A percentile compares a stretch with the other conserved stretches of the same genome.
Evolutionary conservation across 805 yeast genomes (phyloP).

Genomic region (Candida namnaoensis): DNA sequence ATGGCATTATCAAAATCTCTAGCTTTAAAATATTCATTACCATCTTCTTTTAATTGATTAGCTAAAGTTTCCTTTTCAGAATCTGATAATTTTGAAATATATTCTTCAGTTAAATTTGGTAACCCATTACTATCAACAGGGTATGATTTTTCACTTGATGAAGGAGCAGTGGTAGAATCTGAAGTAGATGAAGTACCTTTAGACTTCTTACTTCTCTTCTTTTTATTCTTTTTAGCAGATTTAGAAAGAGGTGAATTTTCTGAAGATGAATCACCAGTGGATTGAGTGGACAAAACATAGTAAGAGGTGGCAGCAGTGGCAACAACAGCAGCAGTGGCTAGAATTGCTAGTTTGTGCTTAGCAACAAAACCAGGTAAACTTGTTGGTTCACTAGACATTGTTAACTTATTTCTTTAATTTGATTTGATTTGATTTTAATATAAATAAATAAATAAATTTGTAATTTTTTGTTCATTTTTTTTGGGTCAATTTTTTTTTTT

Average conservation of each 20-base stretch:
- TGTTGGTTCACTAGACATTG: slow-evolving; percentile 14
- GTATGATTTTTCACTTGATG: slow-evolving; percentile 28
- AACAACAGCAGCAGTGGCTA: slow-evolving; percentile 55
- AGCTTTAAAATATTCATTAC: slow-evolving; percentile 68
- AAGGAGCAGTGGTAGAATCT: slow-evolving; percentile 9
- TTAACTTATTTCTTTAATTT: neutral
- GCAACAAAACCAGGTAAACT: slow-evolving; percentile 20
- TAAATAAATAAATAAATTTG: no score
- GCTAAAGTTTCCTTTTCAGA: slow-evolving; percentile 60
- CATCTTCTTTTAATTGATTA: slow-evolving; percentile 76
- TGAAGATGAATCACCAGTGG: slow-evolving; percentile 7
- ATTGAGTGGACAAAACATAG: slow-evolving; percentile 26
- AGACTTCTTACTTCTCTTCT: slow-evolving; percentile 30
- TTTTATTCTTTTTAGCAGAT: slow-evolving; percentile 30
- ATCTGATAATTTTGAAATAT: slow-evolving; percentile 33
- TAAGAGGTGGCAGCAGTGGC: slow-evolving; percentile 59
- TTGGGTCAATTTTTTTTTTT: no score
- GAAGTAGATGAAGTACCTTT: slow-evolving; percentile 4
- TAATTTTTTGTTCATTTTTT: no score
- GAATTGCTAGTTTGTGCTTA: slow-evolving; percentile 50
- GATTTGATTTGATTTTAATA: no score
- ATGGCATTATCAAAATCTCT: slow-evolving; percentile 73
- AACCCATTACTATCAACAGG: slow-evolving; percentile 51
- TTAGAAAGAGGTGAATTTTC: slow-evolving; percentile 12
- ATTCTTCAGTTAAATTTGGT: slow-evolving; percentile 45